These are phyloP conservation scores for Mrakia hoshinonis DNA, from an alignment of 768 basidiomycete genomes.

Conservation along the genomic window DNA sequence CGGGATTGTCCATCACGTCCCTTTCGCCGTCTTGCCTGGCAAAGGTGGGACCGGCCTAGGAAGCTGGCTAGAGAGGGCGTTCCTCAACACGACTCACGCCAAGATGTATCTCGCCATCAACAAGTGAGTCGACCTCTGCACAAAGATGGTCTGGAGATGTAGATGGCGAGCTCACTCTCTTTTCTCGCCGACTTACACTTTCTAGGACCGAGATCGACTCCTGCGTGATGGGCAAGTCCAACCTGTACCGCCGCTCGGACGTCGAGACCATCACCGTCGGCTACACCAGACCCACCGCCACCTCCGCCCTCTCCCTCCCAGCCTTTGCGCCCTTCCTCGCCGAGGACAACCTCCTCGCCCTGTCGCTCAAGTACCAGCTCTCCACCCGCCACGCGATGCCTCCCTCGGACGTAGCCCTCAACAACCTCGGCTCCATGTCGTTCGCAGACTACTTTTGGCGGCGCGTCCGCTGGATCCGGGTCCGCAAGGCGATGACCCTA, in stretches of 20 bases:
- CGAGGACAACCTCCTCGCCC: slow-evolving; percentile 96
- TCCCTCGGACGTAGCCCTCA: slow-evolving; percentile 69
- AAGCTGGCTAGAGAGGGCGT: slow-evolving; percentile 80
- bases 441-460: slow-evolving; percentile 76
- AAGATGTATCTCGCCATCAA: slow-evolving; percentile 91
- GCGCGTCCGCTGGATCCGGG: slow-evolving; percentile 91
- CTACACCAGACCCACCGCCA: neutral
- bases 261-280: slow-evolving; percentile 56
- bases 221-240: slow-evolving; percentile 95
- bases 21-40: slow-evolving; percentile 68
- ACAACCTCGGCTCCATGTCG: slow-evolving; percentile 80
- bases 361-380: slow-evolving; percentile 86
- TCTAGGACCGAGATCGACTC: slow-evolving; percentile 79
- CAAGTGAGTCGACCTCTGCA: slow-evolving; percentile 7
- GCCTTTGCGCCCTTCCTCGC: slow-evolving; percentile 83
- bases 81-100: slow-evolving; percentile 92
- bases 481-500: slow-evolving; percentile 86
- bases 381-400: slow-evolving; percentile 80
- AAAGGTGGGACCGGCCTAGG: slow-evolving; percentile 50
- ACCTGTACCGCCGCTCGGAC: slow-evolving; percentile 83
- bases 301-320: neutral
- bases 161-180: too few species aligned
- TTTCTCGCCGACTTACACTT: too few species aligned
- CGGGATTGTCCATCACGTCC: slow-evolving; percentile 90
- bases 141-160: too few species aligned